Evolutionary conservation across 108 stramenopile species (phyloP).

Genomic region (Cyclotella cryptica): DNA sequence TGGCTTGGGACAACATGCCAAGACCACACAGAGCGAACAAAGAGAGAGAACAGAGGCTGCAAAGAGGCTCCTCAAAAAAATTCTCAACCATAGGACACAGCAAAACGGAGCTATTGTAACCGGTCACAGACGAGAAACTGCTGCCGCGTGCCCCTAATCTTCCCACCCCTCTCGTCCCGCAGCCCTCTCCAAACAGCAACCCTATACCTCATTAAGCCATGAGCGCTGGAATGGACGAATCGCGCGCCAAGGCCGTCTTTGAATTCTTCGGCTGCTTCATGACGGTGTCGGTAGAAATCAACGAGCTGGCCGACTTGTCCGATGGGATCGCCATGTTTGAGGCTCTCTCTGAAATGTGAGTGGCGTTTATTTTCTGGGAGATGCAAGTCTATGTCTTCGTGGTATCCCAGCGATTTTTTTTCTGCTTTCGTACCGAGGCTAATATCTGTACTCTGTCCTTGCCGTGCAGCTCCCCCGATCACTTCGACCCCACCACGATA

Average conservation of each 20-base stretch:
- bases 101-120: too few relatives aligned
- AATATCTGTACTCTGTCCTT: constrained; percentile 1
- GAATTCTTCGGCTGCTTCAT: constrained; percentile 53
- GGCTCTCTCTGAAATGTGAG: constrained; percentile 90
- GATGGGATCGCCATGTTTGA: constrained; percentile 89
- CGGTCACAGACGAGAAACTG: too few relatives aligned
- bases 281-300: constrained; percentile 53
- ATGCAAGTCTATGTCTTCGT: not conserved
- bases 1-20: too few relatives aligned
- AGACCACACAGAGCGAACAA: too few relatives aligned
- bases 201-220: constrained; percentile 3
- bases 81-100: too few relatives aligned
- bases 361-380: not conserved
- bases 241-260: constrained; percentile 26
- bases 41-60: too few relatives aligned
- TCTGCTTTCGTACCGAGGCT: not conserved
- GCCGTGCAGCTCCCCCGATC: constrained; percentile 59
- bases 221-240: constrained; percentile 32
- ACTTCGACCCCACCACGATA: constrained; percentile 90
- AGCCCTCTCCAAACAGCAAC: not conserved
- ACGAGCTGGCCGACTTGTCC: constrained; percentile 61
- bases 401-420: not conserved
- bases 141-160: too few relatives aligned
- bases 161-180: too few relatives aligned
- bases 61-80: too few relatives aligned